phyloP scores from a whole-genome alignment of 257 asterid species.

The Prunella vulgaris region DNA sequence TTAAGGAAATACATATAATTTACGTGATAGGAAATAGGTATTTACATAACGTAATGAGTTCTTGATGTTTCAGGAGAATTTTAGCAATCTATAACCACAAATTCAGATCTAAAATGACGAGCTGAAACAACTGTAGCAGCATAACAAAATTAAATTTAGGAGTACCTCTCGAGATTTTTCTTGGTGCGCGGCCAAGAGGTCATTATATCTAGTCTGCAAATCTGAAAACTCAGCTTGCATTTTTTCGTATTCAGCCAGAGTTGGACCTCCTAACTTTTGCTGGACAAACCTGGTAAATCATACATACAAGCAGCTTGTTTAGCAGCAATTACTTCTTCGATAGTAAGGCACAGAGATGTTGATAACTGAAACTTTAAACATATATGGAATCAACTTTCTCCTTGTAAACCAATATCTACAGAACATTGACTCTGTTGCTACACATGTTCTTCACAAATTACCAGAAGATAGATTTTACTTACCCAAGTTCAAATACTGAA shows the following conservation, averaged over 20 bases:
- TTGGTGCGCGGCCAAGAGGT: constrained; percentile 61
- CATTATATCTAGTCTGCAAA: constrained; percentile 51
- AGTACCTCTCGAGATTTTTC: constrained; percentile 75
- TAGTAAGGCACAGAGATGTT: neutral
- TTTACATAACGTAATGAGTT: neutral
- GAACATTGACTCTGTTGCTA: neutral
- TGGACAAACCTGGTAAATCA: constrained; percentile 65
- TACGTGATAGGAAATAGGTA: neutral
- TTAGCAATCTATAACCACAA: neutral
- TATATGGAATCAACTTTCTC: neutral
- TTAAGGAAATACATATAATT: neutral
- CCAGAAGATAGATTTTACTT: neutral
- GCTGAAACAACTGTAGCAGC: neutral
- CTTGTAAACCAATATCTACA: neutral
- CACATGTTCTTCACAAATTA: neutral
- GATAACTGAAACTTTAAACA: neutral
- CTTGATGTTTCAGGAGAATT: neutral
- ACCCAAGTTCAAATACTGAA: neutral
- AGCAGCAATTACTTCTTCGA: neutral
- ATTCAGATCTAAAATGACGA: neutral
- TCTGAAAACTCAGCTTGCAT: constrained; percentile 69
- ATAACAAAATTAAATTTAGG: constrained; percentile 7
- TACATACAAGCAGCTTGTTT: neutral
- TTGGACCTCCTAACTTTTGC: constrained; percentile 89
- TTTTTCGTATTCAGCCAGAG: constrained; percentile 74